Evolutionary conservation across 2,329 filamentous ascomycete genomes (phyloP).

Genomic region (Aspergillus sp.): DNA sequence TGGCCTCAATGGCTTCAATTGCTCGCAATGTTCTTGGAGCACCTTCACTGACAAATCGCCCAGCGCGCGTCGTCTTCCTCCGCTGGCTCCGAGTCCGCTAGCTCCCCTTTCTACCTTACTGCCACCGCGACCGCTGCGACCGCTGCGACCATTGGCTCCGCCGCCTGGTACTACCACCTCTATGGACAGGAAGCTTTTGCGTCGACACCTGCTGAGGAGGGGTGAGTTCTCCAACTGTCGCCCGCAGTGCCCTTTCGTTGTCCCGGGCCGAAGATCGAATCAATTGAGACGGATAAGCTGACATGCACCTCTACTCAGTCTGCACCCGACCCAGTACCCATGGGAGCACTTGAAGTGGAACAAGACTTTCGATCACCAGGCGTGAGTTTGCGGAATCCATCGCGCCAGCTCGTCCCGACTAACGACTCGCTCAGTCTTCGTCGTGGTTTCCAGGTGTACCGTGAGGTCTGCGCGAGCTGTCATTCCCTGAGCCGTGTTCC

Average conservation of each 20-base stretch:
- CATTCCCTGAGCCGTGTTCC: conserved; percentile 92
- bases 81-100: conserved; percentile 58
- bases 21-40: conserved; percentile 21
- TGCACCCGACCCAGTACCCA: conserved; percentile 84
- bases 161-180: conserved; percentile 95
- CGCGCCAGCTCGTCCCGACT: conserved; percentile 8
- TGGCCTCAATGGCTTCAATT: conserved; percentile 20
- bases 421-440: conserved; percentile 61
- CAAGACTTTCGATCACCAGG: conserved; percentile 95
- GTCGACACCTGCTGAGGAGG: conserved; percentile 91
- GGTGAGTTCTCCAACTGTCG: conserved; percentile 55
- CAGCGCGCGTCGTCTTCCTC: conserved; percentile 61
- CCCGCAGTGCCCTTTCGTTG: conserved; percentile 9
- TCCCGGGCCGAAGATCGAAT: conserved; percentile 18
- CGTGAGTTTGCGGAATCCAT: conserved; percentile 52
- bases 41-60: conserved; percentile 27
- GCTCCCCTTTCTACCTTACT: conserved; percentile 73
- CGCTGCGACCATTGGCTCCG: conserved; percentile 73
- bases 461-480: conserved; percentile 94
- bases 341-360: conserved; percentile 89
- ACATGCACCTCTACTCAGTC: conserved; percentile 46
- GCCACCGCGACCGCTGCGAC: conserved; percentile 80
- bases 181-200: conserved; percentile 83
- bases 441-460: conserved; percentile 99
- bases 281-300: conserved; percentile 14